Conservation (phyloP, 2,329 filamentous ascomycete species). For the Keithomyces neogunnii region DNA sequence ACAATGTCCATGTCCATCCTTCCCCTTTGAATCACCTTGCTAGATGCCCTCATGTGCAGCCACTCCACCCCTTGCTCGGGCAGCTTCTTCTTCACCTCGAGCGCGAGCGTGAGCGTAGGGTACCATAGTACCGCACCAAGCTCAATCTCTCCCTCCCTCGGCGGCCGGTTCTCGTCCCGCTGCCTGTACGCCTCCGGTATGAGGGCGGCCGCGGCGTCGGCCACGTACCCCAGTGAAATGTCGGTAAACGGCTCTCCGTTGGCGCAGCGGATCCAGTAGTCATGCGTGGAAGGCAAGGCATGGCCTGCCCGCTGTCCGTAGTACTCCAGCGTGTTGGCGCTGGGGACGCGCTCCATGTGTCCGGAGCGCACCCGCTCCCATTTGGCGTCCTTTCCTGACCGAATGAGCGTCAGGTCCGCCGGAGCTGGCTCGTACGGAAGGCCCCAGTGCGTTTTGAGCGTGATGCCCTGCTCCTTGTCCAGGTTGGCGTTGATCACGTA, state of each 20-base stretch:
- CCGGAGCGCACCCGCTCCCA: slow-evolving; percentile 16
- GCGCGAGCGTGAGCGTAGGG: slow-evolving; percentile 64
- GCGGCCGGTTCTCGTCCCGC: slow-evolving; percentile 10
- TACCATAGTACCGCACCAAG: slow-evolving; percentile 52
- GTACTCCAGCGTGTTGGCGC: slow-evolving; percentile 20
- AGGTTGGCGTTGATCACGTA: slow-evolving; percentile 33
- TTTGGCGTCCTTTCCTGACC: slow-evolving; percentile 16
- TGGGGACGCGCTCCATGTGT: slow-evolving; percentile 16
- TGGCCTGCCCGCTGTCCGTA: slow-evolving; percentile 16
- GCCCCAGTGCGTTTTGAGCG: slow-evolving; percentile 18
- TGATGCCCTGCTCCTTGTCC: slow-evolving; percentile 21
- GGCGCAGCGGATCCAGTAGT: slow-evolving; percentile 52
- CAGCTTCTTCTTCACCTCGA: slow-evolving; percentile 68
- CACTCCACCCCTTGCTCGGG: slow-evolving; percentile 63
- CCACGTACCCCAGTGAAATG: slow-evolving; percentile 53
- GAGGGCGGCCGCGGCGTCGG: slow-evolving; percentile 58
- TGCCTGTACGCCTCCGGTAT: slow-evolving; percentile 46
- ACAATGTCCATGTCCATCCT: slow-evolving; percentile 67
- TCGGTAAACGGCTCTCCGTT: slow-evolving; percentile 56
- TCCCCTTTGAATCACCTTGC: slow-evolving; percentile 62
- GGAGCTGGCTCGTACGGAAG: slow-evolving; percentile 12
- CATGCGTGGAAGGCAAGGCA: slow-evolving; percentile 10
- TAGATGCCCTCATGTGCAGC: slow-evolving; percentile 56
- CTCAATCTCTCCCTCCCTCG: slow-evolving; percentile 11
- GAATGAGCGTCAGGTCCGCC: slow-evolving; percentile 17